Evolutionary conservation across 2,329 filamentous ascomycete species (phyloP), one percentile per base, ranked within the genome.

Genomic region (Pyrenophora teres): DNA sequence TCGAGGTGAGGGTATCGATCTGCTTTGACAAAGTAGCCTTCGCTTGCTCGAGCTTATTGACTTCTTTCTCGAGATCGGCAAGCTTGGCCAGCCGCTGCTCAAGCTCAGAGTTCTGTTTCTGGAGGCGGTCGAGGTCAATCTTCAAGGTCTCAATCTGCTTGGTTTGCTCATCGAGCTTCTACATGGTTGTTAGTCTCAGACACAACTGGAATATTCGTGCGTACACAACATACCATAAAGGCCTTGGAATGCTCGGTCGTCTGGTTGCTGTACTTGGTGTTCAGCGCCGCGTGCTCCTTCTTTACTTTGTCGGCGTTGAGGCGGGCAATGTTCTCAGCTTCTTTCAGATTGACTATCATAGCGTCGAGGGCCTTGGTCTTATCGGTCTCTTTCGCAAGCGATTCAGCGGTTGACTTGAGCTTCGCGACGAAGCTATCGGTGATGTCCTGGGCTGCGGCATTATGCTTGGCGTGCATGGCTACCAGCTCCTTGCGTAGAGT

Each of bases 241-340:
- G 52, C 31, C 10, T 53, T 56, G 6, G 57, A 55, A 50, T 63
- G 62, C 44, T 68, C 68, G n/a, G 36, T 23, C 16, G 59, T 33
- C 47, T 65, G 63, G 16, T 58, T 53, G 13, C 38, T 51, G 44
- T 63, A 68, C 39, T 67, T 71, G 31, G 60, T 52, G 5, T 54
- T 48, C 21, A 62, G 32, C 6, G 42, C 15, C 13, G 53, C 60
- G 35, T 56, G 50, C 33, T 66, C 62, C 3, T 46, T 39, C 21
- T 63, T 65, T 9, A 59, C 2, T 38, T 65, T 65, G 3, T 65
- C 60, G 3, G 52, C 15, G 23, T 68, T 60, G 30, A 59, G 56
- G 37, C 57, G 57, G 15, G 42, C 13, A 4, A 42, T 47, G 16
- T 12, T 45, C 15, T 64, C 63, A 10, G 35, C 30, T 12, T 12